Evolutionary conservation across 1,284 basidiomycete species (phyloP).

Genomic region (Sporisorium exsertum): DNA sequence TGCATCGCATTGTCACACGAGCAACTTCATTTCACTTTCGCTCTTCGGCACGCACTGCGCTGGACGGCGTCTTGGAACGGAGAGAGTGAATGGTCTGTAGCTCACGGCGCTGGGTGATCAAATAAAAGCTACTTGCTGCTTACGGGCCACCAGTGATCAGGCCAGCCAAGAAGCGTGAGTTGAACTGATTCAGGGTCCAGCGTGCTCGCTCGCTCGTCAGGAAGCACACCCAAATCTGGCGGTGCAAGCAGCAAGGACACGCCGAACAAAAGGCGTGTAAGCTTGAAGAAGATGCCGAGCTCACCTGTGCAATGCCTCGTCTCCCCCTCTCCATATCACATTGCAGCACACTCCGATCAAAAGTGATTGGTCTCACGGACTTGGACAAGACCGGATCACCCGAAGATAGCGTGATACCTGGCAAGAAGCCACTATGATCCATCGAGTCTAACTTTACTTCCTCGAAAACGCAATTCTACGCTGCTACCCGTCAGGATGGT

Average conservation of each 20-base stretch:
- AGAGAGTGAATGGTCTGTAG: background rate
- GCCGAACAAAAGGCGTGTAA: background rate
- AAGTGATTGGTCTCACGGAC: background rate
- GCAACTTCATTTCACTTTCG: background rate
- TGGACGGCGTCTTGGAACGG: background rate
- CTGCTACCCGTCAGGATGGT: background rate
- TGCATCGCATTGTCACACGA: conserved; percentile 1
- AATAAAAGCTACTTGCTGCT: background rate
- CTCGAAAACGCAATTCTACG: background rate
- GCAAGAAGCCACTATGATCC: background rate
- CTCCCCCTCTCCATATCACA: background rate
- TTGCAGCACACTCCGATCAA: background rate
- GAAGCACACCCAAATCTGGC: background rate
- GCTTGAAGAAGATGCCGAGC: background rate
- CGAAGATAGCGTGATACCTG: background rate
- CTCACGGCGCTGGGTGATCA: background rate
- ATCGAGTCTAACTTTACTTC: background rate
- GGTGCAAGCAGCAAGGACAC: background rate
- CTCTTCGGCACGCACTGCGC: no score
- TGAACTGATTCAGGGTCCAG: background rate
- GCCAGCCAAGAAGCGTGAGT: background rate
- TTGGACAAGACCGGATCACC: background rate
- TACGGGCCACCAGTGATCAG: background rate
- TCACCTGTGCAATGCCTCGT: background rate
- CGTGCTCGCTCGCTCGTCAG: background rate